These are phyloP conservation scores for Tetracentron sinense DNA, from an alignment of 164 flowering plant genomes.

Conservation along the genomic window DNA sequence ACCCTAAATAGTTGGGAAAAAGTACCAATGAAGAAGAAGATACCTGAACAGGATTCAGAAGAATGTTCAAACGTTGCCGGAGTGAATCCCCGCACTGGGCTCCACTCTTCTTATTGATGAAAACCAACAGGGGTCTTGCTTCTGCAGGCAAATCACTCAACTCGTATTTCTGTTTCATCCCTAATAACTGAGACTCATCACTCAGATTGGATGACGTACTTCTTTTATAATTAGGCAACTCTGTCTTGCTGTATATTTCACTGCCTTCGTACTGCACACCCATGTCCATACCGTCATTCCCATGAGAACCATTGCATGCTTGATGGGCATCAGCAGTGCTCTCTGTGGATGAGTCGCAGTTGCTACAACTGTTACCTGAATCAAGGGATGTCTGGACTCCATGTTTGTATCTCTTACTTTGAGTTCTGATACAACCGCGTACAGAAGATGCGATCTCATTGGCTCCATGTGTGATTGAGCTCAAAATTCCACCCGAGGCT, in stretches of 20 bases:
- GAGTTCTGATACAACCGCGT: conserved; percentile 73
- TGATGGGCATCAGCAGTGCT: conserved; percentile 39
- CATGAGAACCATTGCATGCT: conserved; percentile 40
- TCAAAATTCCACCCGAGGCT: conserved; percentile 63
- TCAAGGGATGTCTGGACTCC: conserved; percentile 60
- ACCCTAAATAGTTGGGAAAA: not conserved
- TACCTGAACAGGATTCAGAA: conserved; percentile 97
- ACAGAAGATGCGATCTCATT: conserved; percentile 94
- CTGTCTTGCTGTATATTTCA: conserved; percentile 38
- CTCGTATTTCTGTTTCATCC: conserved; percentile 60
- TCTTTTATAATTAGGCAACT: conserved; percentile 38
- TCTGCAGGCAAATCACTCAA: conserved; percentile 79
- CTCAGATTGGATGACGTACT: conserved; percentile 40
- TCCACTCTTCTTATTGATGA: conserved; percentile 94
- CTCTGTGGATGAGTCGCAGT: conserved; percentile 50
- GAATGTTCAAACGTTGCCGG: conserved; percentile 69
- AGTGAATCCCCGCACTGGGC: conserved; percentile 89
- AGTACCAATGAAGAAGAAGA: too few relatives aligned
- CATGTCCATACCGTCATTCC: conserved; percentile 29
- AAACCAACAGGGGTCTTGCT: conserved; percentile 87
- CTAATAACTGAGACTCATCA: conserved; percentile 47
- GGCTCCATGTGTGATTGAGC: conserved; percentile 93
- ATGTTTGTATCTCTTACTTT: conserved; percentile 69
- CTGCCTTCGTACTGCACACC: conserved; percentile 26
- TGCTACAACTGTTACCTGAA: conserved; percentile 35